Evolutionary conservation across 345 rosid genomes (phyloP), one percentile per base, ranked within the genome.

Genomic region (Syzygium aqueum): DNA sequence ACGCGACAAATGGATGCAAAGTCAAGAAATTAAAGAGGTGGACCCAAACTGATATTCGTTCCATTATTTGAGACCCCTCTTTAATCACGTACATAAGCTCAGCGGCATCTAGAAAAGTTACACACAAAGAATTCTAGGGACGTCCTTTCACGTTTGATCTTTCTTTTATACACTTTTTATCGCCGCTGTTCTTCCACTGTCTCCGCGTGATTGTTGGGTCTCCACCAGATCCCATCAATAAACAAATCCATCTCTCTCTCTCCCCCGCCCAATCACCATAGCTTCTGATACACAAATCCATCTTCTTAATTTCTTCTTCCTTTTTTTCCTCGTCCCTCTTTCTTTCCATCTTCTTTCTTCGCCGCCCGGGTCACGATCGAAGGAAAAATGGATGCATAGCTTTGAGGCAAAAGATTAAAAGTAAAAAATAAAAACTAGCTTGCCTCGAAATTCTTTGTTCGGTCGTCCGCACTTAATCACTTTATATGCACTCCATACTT

Each of bases 391-490:
- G 33, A 61, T n/a, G 73, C 6, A 61, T 61, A 61, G 9, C n/a
- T 61, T n/a, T 61, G n/a, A 15, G n/a, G 33, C 8, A 30, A n/a
- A 61, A 37, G 40, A 37, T 37, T 4, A 37, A 61, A 14, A 0
- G 11, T 61, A 28, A 27, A 61, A 61, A 6, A 5, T 13, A 61
- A 61, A 59, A 61, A 61, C 67, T 13, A 61, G 30, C 30, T 61
- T 12, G 17, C 67, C 33, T n/a, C 33, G n/a, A 61, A 27, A 61
- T 61, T 13, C 3, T 61, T 8, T n/a, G 37, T 61, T 61, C 0
- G 8, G 4, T 27, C 1, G 2, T 59, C 0, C 2, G 19, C 10
- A n/a, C 73, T n/a, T 6, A 0, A 61, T n/a, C 37, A 61, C 73
- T 61, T 61, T n/a, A 61, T 61, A 61, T 61, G 19, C 5, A 61